Evolutionary conservation across 495 filamentous ascomycete species (phyloP).

Genomic region (Glutinoglossum americanum): DNA sequence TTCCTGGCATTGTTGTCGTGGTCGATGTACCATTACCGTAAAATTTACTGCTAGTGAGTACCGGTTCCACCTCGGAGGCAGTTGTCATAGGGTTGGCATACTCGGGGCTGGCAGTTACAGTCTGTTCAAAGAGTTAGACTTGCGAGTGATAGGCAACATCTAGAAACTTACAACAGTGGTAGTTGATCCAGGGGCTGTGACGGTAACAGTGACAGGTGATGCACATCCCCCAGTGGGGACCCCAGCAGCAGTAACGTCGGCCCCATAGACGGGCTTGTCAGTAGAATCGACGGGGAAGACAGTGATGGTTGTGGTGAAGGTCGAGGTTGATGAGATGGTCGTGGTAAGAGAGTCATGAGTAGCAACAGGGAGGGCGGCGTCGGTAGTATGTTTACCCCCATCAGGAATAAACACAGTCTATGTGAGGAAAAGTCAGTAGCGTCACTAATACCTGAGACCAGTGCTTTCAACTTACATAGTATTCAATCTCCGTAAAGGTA

Average conservation of each 20-base stretch:
- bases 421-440: too few species aligned
- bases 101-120: not conserved
- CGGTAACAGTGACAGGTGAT: constrained; percentile 1
- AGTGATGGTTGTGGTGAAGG: constrained; percentile 25
- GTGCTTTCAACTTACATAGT: constrained; percentile 4
- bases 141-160: not conserved
- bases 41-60: not conserved
- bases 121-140: not conserved
- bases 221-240: not conserved
- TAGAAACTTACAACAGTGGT: constrained; percentile 5
- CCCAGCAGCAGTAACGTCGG: constrained; percentile 11
- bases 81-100: not conserved
- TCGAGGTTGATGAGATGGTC: not conserved
- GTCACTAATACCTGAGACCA: not conserved
- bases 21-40: not conserved
- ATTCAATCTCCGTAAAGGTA: constrained; percentile 20
- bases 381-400: too few species aligned
- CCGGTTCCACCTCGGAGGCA: too few species aligned
- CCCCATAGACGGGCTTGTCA: constrained; percentile 13
- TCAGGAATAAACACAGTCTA: too few species aligned
- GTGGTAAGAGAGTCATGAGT: constrained; percentile 28
- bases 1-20: not conserved
- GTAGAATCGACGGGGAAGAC: constrained; percentile 37
- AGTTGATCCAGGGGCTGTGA: not conserved
- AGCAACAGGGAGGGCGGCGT: not conserved